Conservation (phyloP, 345 rosid genomes). For the Gossypioides kirkii region DNA sequence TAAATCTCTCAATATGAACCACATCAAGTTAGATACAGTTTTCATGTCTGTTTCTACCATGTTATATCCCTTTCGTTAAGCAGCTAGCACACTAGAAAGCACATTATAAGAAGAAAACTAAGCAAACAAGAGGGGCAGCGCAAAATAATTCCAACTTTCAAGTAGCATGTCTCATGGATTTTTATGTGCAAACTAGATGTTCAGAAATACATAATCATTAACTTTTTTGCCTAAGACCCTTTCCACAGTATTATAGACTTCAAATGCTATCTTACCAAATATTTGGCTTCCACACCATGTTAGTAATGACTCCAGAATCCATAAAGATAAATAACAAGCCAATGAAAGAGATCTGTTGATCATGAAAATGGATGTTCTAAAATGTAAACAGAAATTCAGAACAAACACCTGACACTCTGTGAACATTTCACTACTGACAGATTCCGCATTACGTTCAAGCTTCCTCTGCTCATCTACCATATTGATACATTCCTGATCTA, state of each 20-base stretch:
- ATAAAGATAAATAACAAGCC: conserved; percentile 4
- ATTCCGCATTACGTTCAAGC: conserved; percentile 91
- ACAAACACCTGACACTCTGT: conserved; percentile 78
- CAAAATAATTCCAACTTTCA: neutral
- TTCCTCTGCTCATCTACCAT: conserved; percentile 82
- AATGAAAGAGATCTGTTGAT: neutral
- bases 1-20: neutral
- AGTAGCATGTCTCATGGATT: neutral
- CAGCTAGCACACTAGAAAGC: neutral
- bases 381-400: conserved; percentile 8
- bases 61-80: neutral
- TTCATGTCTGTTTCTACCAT: neutral
- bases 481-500: conserved; percentile 48
- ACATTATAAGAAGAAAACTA: neutral
- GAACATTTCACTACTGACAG: conserved; percentile 92
- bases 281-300: conserved; percentile 3
- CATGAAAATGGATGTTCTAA: neutral
- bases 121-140: neutral
- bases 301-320: conserved; percentile 1
- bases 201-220: neutral
- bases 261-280: neutral
- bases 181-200: neutral
- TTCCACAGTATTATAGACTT: neutral
- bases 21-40: neutral
- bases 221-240: neutral